Evolutionary conservation across 192 early-diverging fungal genomes (phyloP).

Genomic region (Kappamyces sp.): DNA sequence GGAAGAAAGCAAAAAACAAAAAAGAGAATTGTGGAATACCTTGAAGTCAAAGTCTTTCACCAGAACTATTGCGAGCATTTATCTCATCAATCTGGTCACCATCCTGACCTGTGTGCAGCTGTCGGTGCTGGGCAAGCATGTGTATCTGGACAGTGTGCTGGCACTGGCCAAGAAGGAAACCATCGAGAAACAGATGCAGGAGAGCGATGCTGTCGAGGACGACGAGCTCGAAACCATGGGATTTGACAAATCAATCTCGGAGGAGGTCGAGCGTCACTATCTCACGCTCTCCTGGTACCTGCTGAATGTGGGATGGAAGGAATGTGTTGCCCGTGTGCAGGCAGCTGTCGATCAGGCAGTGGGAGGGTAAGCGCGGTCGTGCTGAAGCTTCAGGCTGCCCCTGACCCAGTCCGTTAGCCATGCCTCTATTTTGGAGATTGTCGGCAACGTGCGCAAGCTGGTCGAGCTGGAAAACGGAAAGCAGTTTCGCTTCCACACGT

Average conservation of each 20-base stretch:
- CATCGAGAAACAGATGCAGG: constrained; percentile 11
- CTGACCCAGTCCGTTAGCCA: constrained; percentile 25
- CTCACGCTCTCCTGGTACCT: constrained; percentile 90
- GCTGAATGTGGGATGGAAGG: constrained; percentile 79
- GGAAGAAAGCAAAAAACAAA: constrained; percentile 14
- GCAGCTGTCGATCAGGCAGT: constrained; percentile 60
- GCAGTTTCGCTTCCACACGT: constrained; percentile 42
- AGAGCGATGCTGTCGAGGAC: constrained; percentile 1
- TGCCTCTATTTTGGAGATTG: constrained; percentile 21
- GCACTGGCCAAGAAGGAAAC: constrained; percentile 15
- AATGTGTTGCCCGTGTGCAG: constrained; percentile 59
- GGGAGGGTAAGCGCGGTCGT: constrained; percentile 39
- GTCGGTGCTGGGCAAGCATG: constrained; percentile 84
- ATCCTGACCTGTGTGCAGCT: constrained; percentile 82
- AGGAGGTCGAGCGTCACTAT: constrained; percentile 71
- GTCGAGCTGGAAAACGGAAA: constrained; percentile 23
- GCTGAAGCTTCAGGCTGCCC: constrained; percentile 24
- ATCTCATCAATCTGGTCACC: constrained; percentile 79
- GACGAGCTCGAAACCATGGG: neutral
- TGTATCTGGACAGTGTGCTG: constrained; percentile 56
- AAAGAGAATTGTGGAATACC: constrained; percentile 77
- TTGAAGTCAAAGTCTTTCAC: constrained; percentile 80
- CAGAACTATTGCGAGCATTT: constrained; percentile 76
- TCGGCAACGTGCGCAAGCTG: constrained; percentile 24
- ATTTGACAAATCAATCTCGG: constrained; percentile 19